phyloP scores from a whole-genome alignment of 2,329 filamentous ascomycete genomes.

The Fusarium scirpi region DNA sequence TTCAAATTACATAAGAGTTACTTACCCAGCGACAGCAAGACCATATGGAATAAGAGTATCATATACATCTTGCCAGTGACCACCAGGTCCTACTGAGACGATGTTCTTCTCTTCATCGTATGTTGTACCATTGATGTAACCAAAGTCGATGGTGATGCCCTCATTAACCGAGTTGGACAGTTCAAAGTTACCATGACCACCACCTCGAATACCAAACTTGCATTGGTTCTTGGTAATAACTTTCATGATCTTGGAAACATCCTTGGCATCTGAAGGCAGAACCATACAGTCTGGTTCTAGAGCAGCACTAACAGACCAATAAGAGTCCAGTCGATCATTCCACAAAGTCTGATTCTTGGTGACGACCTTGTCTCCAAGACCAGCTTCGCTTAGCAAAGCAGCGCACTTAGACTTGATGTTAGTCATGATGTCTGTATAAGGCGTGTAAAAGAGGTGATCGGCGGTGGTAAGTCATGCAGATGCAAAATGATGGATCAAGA shows the following conservation, averaged over 20 bases:
- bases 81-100: conserved; percentile 52
- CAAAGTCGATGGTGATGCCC: conserved; percentile 55
- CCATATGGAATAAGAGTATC: conserved; percentile 50
- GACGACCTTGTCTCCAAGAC: conserved; percentile 49
- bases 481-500: not conserved
- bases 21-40: conserved; percentile 49
- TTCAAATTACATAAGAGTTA: not conserved
- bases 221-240: conserved; percentile 49
- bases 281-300: conserved; percentile 54
- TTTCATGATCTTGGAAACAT: conserved; percentile 54
- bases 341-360: conserved; percentile 47
- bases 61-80: conserved; percentile 55
- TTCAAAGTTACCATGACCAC: conserved; percentile 52
- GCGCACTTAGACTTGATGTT: conserved; percentile 43
- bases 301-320: conserved; percentile 54
- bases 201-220: conserved; percentile 55
- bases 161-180: conserved; percentile 53
- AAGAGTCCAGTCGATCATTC: conserved; percentile 49
- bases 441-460: not conserved
- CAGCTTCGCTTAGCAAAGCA: conserved; percentile 38
- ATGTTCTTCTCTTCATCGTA: conserved; percentile 48
- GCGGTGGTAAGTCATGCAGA: not conserved
- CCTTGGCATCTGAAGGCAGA: conserved; percentile 49
- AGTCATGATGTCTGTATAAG: conserved; percentile 3
- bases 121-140: conserved; percentile 48